Evolutionary conservation across 75 land plant species (phyloP), one percentile per base, ranked within the genome.

Genomic region (Pseudotsuga menziesii): DNA sequence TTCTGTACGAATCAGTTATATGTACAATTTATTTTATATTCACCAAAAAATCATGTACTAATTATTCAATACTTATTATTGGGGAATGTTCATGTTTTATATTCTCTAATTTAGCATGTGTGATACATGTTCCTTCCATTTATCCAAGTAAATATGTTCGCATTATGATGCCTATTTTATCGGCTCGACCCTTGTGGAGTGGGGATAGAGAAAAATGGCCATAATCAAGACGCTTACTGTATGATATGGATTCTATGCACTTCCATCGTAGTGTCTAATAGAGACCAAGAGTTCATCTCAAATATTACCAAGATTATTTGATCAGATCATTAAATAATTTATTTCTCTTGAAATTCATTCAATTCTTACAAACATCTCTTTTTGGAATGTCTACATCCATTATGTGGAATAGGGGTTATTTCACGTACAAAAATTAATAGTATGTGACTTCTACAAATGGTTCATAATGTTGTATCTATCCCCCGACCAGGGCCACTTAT

Each of bases 101-200:
- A 8, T 56, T 48, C 57, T 57, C 12, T 0, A 57, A 73, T 73
- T 73, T 35, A 22, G 79, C 78, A 56, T 60, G 27, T 60, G 75
- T 59, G 5, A 79, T 75, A 72, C 78, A 57, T 54, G 74, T 73
- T 72, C 85, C 78, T 80, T 80, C 82, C 63, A 76, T 61, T 59
- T 83, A 82, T 72, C 63, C 75, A 64, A 80, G 75, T 29, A 80
- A 76, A 61, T 82, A 78, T 76, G 82, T 83, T 58, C 67, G n/a
- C 69, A 80, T 73, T 12, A 70, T 74, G 58, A 73, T 82, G 29
- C 56, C 80, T 60, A 76, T 75, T 58, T 77, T 84, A 55, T 80
- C 77, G 17, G 74, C 77, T 78, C 81, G 80, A 73, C 82, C 85
- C 55, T 71, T 63, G 54, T 59, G 41, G 61, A 83, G 55, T 56